These are phyloP conservation scores for Actinomortierella wolfii DNA, from an alignment of 371 early-diverging fungal species.

Conservation along the genomic window DNA sequence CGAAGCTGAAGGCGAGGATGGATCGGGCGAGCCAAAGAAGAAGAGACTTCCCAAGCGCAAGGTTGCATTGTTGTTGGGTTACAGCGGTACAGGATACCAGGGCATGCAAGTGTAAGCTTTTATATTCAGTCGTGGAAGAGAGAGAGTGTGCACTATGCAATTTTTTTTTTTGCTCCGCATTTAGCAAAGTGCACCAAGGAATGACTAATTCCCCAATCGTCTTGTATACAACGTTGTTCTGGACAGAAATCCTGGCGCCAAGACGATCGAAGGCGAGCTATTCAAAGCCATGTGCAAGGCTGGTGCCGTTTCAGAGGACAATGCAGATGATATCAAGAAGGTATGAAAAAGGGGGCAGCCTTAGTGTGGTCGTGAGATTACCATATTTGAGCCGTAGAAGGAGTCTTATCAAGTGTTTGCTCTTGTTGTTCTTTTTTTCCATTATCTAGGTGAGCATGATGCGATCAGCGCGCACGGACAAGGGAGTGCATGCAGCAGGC, in stretches of 20 bases:
- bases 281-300: conserved; percentile 77
- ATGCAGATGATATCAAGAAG: conserved; percentile 79
- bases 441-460: conserved; percentile 65
- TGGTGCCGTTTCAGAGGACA: conserved; percentile 77
- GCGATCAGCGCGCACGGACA: conserved; percentile 98
- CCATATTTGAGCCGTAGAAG: no score
- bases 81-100: conserved; percentile 93
- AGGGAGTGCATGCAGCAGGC: conserved; percentile 99
- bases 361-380: no score
- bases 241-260: conserved; percentile 66
- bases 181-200: neutral
- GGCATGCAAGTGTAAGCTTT: conserved; percentile 91
- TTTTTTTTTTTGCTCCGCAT: neutral
- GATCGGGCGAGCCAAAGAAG: conserved; percentile 23
- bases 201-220: conserved; percentile 2
- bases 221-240: neutral
- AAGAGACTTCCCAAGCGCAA: conserved; percentile 83
- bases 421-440: neutral
- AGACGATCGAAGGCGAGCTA: conserved; percentile 82
- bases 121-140: neutral
- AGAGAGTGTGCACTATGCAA: neutral
- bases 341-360: conserved; percentile 50
- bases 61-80: conserved; percentile 89
- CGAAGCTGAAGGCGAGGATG: neutral
- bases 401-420: neutral